Evolutionary conservation across 257 asterid species (phyloP).

Genomic region (Jacaranda mimosifolia): DNA sequence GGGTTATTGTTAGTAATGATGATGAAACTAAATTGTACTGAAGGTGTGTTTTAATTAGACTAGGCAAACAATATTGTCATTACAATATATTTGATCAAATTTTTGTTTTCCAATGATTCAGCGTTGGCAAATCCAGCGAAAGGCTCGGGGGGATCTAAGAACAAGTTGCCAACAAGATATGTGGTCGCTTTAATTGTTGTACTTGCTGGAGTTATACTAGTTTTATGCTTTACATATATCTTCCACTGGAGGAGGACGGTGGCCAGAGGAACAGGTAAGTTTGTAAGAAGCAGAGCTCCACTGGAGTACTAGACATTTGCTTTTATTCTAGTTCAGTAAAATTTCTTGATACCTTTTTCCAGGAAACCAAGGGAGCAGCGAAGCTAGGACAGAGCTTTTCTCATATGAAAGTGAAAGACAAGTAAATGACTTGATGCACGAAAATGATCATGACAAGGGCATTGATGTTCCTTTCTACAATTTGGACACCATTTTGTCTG

Average conservation of each 20-base stretch:
- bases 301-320: background rate
- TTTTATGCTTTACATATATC: slow-evolving; percentile 35
- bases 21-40: slow-evolving; percentile 38
- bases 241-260: slow-evolving; percentile 38
- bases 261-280: slow-evolving; percentile 33
- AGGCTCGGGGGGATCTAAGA: slow-evolving; percentile 6
- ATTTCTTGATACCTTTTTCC: slow-evolving; percentile 11
- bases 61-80: background rate
- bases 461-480: slow-evolving; percentile 52
- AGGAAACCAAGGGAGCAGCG: slow-evolving; percentile 27
- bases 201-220: slow-evolving; percentile 36
- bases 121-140: background rate
- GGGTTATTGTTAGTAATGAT: background rate
- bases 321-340: background rate
- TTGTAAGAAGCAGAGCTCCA: background rate
- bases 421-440: slow-evolving; percentile 37
- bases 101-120: no score
- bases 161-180: slow-evolving; percentile 1
- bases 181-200: slow-evolving; percentile 23
- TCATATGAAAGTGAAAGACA: slow-evolving; percentile 34
- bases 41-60: slow-evolving; percentile 26
- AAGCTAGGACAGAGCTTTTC: slow-evolving; percentile 22
- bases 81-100: background rate
- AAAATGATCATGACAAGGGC: slow-evolving; percentile 43
- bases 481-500: slow-evolving; percentile 50